These are phyloP conservation scores for Pulveroboletus sp. DNA, from an alignment of 768 basidiomycete genomes.

Conservation along the genomic window DNA sequence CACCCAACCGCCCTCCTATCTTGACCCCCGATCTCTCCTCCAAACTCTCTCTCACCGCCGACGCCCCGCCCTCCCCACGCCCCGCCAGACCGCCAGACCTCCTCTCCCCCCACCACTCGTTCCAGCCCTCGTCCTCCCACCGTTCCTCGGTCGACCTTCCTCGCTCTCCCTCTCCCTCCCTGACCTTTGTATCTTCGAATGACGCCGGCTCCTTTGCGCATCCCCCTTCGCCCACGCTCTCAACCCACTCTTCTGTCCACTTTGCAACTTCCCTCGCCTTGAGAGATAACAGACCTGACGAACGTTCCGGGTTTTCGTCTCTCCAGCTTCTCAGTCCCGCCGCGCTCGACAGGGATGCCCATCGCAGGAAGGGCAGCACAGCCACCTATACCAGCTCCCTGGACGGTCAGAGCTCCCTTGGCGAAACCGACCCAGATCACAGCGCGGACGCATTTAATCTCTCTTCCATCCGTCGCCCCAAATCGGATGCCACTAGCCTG, in stretches of 20 bases:
- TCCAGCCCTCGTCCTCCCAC: neutral
- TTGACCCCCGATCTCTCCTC: slow-evolving; percentile 35
- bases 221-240: slow-evolving; percentile 77
- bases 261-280: slow-evolving; percentile 54
- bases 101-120: slow-evolving; percentile 20
- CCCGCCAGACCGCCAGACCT: slow-evolving; percentile 8
- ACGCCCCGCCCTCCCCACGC: neutral
- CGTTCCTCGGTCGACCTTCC: slow-evolving; percentile 29
- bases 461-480: slow-evolving; percentile 31
- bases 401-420: slow-evolving; percentile 33
- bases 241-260: slow-evolving; percentile 56
- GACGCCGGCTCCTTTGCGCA: slow-evolving; percentile 36
- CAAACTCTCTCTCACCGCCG: slow-evolving; percentile 18
- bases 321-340: slow-evolving; percentile 46
- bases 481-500: slow-evolving; percentile 31
- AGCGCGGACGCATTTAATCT: slow-evolving; percentile 26
- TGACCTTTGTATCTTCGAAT: slow-evolving; percentile 35
- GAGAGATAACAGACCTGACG: slow-evolving; percentile 66
- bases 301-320: slow-evolving; percentile 47
- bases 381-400: slow-evolving; percentile 48
- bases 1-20: slow-evolving; percentile 30
- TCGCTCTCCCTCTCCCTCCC: slow-evolving; percentile 29
- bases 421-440: slow-evolving; percentile 50
- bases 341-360: slow-evolving; percentile 29
- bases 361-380: slow-evolving; percentile 53